These are phyloP conservation scores for Leucoagaricus sp. DNA, from an alignment of 1,284 basidiomycete species.

Conservation along the genomic window DNA sequence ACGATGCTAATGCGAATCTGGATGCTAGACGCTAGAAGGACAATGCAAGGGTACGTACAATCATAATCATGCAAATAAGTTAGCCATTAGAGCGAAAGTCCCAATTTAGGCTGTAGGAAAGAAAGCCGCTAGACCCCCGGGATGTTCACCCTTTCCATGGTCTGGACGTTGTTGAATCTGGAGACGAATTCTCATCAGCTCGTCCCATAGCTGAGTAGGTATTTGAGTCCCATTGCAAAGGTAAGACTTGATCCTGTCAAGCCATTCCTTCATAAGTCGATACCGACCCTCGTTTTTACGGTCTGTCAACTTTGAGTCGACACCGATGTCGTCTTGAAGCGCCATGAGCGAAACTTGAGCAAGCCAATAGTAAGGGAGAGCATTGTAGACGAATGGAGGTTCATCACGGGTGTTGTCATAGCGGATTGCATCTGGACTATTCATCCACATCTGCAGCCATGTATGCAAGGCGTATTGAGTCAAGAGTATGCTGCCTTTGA, in stretches of 20 bases:
- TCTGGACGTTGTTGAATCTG: slow-evolving; percentile 35
- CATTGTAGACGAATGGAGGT: slow-evolving; percentile 48
- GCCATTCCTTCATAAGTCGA: slow-evolving; percentile 56
- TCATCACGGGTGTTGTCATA: slow-evolving; percentile 36
- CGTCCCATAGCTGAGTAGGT: slow-evolving; percentile 46
- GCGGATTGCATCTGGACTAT: slow-evolving; percentile 43
- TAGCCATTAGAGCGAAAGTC: background rate
- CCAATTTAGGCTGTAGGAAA: slow-evolving; percentile 29
- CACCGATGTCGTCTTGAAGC: slow-evolving; percentile 47
- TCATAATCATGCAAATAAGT: slow-evolving; percentile 7
- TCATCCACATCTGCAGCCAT: slow-evolving; percentile 59
- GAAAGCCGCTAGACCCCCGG: slow-evolving; percentile 41
- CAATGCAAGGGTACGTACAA: background rate
- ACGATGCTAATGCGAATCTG: background rate
- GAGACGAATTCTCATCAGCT: slow-evolving; percentile 50
- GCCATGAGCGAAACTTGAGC: slow-evolving; percentile 54
- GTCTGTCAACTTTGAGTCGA: slow-evolving; percentile 38
- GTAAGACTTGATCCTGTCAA: slow-evolving; percentile 51
- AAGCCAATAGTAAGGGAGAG: slow-evolving; percentile 64
- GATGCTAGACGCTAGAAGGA: background rate
- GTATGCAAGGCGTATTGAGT: slow-evolving; percentile 56
- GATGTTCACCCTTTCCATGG: slow-evolving; percentile 29
- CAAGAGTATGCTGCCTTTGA: slow-evolving; percentile 34
- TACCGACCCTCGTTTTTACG: slow-evolving; percentile 49
- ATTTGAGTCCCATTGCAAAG: slow-evolving; percentile 44